Evolutionary conservation across 177 flowering plant species (phyloP).

Genomic region (Tripterygium wilfordii): DNA sequence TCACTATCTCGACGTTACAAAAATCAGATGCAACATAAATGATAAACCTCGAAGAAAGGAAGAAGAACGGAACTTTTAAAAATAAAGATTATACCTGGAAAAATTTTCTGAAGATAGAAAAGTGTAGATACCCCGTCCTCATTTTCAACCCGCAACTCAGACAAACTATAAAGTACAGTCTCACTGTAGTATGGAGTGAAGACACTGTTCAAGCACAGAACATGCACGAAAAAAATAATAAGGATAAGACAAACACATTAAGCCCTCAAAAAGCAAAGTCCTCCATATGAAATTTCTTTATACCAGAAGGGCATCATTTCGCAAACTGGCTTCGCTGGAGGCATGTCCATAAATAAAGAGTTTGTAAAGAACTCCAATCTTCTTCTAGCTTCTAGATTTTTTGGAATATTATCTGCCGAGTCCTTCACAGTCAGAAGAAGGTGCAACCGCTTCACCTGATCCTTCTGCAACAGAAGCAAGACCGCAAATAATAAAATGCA

Average conservation of each 20-base stretch:
- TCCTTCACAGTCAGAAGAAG: constrained; percentile 96
- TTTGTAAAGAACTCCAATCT: constrained; percentile 88
- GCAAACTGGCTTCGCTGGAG: constrained; percentile 77
- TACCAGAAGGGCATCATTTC: constrained; percentile 95
- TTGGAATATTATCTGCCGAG: constrained; percentile 84
- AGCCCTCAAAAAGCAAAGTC: background rate
- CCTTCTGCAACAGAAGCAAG: constrained; percentile 43
- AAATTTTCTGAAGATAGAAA: constrained; percentile 96
- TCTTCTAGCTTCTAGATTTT: constrained; percentile 95
- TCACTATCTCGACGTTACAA: too few species aligned
- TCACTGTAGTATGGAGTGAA: constrained; percentile 99
- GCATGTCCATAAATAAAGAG: constrained; percentile 96
- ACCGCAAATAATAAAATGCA: background rate
- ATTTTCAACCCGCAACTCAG: constrained; percentile 76
- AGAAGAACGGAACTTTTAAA: too few species aligned
- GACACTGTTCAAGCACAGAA: constrained; percentile 51
- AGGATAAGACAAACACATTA: background rate
- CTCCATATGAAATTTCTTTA: background rate
- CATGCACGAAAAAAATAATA: background rate
- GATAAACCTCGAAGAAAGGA: too few species aligned
- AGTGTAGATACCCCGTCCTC: constrained; percentile 96
- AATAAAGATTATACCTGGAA: constrained; percentile 86
- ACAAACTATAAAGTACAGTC: constrained; percentile 86
- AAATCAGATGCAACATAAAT: too few species aligned
- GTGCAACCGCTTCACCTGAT: constrained; percentile 85